Base-by-base conservation (phyloP, 805 yeast genomes). In the Starmerella lactis-condensi region DNA sequence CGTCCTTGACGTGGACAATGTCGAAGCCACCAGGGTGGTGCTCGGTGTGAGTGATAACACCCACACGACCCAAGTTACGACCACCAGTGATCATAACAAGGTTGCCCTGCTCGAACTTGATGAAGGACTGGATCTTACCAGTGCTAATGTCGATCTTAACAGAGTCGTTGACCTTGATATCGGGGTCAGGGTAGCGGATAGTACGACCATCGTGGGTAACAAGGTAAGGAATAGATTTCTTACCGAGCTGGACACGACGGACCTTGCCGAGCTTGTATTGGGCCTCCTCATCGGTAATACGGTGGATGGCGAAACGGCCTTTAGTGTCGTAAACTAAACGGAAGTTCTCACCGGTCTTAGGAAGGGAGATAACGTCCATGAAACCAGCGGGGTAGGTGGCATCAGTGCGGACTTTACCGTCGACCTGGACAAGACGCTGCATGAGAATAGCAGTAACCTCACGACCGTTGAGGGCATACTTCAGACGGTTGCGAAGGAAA, bases 191-290 rank as follows among this genome's bases (percentile, higher is more conserved):
- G 79, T 83, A 85, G 67, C 96, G 83, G 70, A 85, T 67, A 60
- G 98, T 85, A 75, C 98, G 83, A 66, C 98, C 96, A 60, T 85
- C 98, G 75, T 85, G 98, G 59, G 98, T 85, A 51, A 85, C 96
- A 58, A 78, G 75, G 76, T 79, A 85, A 58, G 98, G 98, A 55
- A 85, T 72, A 60, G 93, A 93, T 69, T 73, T 81, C 77, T 85
- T 89, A 65, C 98, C 96, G 60, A 83, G 71, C 69, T 81, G 93
- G 48, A 85, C 94, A 64, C 77, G 81, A 77, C 81, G 89, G 54
- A 85, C 96, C 71, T 83, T 85, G 58, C 79, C 95, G 60, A 85
- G 76, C 69, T 85, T 85, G 89, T 89, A 85, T 51, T 83, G 62
- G 55, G 94, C 94, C 72, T 85, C 98, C 66, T 85, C 96, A 50